These are phyloP conservation scores for Hymenoscyphus linearis DNA, from an alignment of 2,329 filamentous ascomycete genomes.

Conservation along the genomic window DNA sequence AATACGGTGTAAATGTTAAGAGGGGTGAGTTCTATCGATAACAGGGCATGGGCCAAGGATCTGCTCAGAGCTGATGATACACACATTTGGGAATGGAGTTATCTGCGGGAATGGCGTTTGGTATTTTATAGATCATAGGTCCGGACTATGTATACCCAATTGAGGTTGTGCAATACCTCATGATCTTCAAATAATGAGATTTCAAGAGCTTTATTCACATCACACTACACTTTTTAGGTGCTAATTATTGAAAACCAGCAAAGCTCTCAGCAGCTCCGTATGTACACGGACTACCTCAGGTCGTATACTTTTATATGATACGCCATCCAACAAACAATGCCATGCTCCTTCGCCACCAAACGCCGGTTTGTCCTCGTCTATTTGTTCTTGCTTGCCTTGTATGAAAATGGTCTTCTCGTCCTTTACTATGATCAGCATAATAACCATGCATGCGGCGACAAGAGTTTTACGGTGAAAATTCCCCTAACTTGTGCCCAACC, in stretches of 20 bases:
- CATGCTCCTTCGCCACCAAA: constrained; percentile 14
- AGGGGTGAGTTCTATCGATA: constrained; percentile 92
- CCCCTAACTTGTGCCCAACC: constrained; percentile 71
- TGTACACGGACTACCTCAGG: background rate
- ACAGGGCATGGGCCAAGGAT: background rate
- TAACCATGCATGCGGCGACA: background rate
- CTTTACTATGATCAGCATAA: constrained; percentile 35
- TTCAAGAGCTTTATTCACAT: background rate
- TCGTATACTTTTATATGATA: constrained; percentile 6
- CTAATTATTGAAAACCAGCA: no score
- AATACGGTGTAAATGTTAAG: constrained; percentile 98
- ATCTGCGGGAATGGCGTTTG: background rate
- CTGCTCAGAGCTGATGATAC: background rate
- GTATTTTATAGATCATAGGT: background rate
- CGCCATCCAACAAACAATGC: background rate
- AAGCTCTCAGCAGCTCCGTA: no score
- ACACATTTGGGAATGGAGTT: background rate
- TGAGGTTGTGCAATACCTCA: background rate
- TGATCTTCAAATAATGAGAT: background rate
- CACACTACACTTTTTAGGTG: background rate
- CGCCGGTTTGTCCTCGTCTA: constrained; percentile 15
- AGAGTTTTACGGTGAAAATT: constrained; percentile 61
- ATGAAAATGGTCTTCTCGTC: constrained; percentile 62
- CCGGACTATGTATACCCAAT: background rate
- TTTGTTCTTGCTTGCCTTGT: constrained; percentile 67